A percentile compares a stretch with the other conserved stretches of the same genome.
Conservation (phyloP, 371 early-diverging fungal species). For the Syncephalastrum sp. region DNA sequence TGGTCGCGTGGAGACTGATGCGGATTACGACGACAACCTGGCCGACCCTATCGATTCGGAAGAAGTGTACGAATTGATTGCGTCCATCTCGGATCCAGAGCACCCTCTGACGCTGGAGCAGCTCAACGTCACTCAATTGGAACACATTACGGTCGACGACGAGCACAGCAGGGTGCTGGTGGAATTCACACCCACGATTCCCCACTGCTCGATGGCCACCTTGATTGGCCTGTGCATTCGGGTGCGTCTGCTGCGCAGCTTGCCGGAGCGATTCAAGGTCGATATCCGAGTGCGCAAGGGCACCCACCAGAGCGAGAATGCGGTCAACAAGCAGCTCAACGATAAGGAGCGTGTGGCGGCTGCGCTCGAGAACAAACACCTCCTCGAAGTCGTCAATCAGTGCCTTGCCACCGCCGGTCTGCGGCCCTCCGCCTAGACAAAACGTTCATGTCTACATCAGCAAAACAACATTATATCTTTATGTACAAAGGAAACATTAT, state of each 20-base stretch:
- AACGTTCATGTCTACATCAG: too few relatives aligned
- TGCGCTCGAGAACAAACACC: constrained; percentile 94
- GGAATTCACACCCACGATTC: constrained; percentile 98
- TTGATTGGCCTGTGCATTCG: constrained; percentile 98
- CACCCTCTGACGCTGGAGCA: constrained; percentile 97
- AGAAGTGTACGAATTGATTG: constrained; percentile 92
- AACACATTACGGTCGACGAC: constrained; percentile 82
- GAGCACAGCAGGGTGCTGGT: constrained; percentile 64
- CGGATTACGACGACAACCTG: constrained; percentile 68
- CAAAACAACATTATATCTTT: too few relatives aligned
- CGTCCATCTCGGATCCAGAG: constrained; percentile 99
- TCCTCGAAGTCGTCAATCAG: constrained; percentile 94
- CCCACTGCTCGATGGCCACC: constrained; percentile 99
- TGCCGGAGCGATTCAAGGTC: constrained; percentile 91
- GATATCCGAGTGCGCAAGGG: constrained; percentile 90
- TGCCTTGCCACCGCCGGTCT: constrained; percentile 69
- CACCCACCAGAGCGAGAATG: constrained; percentile 94
- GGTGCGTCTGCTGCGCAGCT: constrained; percentile 82
- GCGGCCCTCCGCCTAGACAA: constrained; percentile 7
- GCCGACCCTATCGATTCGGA: constrained; percentile 80
- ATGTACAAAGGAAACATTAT: too few relatives aligned
- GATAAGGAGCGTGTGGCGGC: constrained; percentile 99
- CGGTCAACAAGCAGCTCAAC: constrained; percentile 98
- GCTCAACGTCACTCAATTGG: constrained; percentile 87
- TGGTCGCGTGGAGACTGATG: constrained; percentile 50